Evolutionary conservation across 257 asterid genomes (phyloP).

Genomic region (Przewalskia tangutica): DNA sequence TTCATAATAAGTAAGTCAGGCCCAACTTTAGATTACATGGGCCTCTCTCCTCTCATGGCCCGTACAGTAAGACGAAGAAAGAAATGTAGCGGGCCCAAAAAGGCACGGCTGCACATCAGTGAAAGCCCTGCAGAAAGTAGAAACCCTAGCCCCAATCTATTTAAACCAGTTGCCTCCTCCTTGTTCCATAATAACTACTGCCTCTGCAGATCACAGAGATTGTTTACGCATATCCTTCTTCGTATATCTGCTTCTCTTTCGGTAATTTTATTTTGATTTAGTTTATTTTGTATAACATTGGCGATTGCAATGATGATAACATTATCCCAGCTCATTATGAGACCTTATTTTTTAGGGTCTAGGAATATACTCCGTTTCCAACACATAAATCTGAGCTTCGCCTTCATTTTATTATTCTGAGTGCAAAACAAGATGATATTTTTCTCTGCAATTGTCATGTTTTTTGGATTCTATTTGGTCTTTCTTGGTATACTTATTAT

Average conservation of each 20-base stretch:
- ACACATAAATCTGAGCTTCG: conserved; percentile 13
- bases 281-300: not conserved
- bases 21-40: not conserved
- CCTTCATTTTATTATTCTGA: no score
- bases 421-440: no score
- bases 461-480: not conserved
- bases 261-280: not conserved
- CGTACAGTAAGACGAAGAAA: not conserved
- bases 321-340: conserved; percentile 53
- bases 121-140: not conserved
- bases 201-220: not conserved
- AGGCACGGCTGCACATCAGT: not conserved
- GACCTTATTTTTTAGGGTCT: conserved; percentile 24
- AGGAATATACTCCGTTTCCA: conserved; percentile 22
- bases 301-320: conserved; percentile 21
- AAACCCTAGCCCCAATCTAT: conserved; percentile 4
- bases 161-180: not conserved
- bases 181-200: not conserved
- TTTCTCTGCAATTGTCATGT: no score
- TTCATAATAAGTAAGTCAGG: not conserved
- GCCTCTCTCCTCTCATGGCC: not conserved
- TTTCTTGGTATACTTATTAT: not conserved
- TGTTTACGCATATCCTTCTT: not conserved
- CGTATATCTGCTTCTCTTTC: no score
- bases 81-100: not conserved